Base-by-base conservation (phyloP, 495 filamentous ascomycete genomes). In the Platismatia glauca region DNA sequence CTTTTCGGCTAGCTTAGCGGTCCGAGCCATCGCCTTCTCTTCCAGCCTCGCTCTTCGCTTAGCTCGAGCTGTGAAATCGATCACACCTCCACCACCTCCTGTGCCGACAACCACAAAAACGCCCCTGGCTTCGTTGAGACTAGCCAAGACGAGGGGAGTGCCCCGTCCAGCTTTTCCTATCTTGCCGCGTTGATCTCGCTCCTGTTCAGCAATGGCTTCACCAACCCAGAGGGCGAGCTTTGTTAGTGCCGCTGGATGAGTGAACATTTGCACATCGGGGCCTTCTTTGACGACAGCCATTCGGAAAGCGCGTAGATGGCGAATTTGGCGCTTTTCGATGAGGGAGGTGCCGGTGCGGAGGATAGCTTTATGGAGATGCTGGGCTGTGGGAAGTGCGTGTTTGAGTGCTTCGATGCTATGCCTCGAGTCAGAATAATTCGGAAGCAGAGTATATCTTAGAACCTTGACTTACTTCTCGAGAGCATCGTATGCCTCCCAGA, bases 251-350 rank as follows among this genome's bases (percentile, higher is more conserved):
- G 89, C 89, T 0, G 94, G 91, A 68, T 96, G 92, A 9, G 86
- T 88, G 73, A 98, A 98, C 12, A 96, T 81, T 46, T 82, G 74
- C 8, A 95, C 88, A 68, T 97, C 94, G 0, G 92, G 90, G 2
- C 93, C 89, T 70, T 97, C 94, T 69, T 95, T 95, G 67, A 98
- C 92, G 34, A 98, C 88, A 13, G 89, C 91, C 78, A 98, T 92
- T 43, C 94, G 89, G 74, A 97, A 98, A 9, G 91, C 88, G 9
- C 88, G 84, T 39, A 98, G 78, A 71, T 95, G 90, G 16, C 89
- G 86, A 66, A 98, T 96, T 70, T 96, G 94, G 46, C 87, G 87
- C 74, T 98, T 98, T 48, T 91, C 88, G 34, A 98, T 85, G 15
- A 98, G 77, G 2, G 90, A 85, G 7, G 91, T 93, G 41, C 95